Base-by-base conservation (phyloP, 2,329 filamentous ascomycete species). In the Phialophora tarda region DNA sequence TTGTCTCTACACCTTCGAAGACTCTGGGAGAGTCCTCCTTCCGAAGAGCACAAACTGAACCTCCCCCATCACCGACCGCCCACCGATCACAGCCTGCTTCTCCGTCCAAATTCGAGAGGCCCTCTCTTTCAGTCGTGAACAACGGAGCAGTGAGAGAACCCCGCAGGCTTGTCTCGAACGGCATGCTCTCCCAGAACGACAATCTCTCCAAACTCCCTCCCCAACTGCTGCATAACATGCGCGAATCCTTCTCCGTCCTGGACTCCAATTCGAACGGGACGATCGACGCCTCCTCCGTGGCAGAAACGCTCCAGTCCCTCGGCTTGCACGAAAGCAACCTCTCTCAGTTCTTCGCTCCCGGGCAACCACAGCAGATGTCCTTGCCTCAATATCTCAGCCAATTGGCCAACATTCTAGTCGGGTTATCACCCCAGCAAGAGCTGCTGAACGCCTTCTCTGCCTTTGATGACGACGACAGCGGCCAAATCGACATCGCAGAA, bases 401-500 rank as follows among this genome's bases (percentile, higher is more conserved):
- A 0, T 82, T 99, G 1, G 91, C 93, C 0, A 86, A 87, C 10
- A 85, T 91, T 1, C 82, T 98, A 2, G 86, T 88, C 1, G 85
- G 88, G 0, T 82, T 98, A 21, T 96, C 92, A 0, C 89, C 91
- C 0, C 86, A 88, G 24, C 85, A 88, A 17, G 95, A 99, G 76
- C 85, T 99, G 10, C 82, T 92, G 23, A 94, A 93, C 1, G 95
- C 95, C 0, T 94, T 99, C 72, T 92, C 92, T 1, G 95, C 95
- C 0, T 98, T 98, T 76, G 95, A 99, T 75, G 91, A 96, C 69
- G 93, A 96, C 69, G 95, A 99, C 76, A 95, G 91, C 73, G 95
- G 95, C 2, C 93, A 97, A 78, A 88, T 98, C 47, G 93, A 98
- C 75, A 81, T 96, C 23, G 85, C 82, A 0, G 92, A 97, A 77